Evolutionary conservation across 345 rosid species (phyloP), one percentile per base, ranked within the genome.

Genomic region (Atalantia buxifolia): DNA sequence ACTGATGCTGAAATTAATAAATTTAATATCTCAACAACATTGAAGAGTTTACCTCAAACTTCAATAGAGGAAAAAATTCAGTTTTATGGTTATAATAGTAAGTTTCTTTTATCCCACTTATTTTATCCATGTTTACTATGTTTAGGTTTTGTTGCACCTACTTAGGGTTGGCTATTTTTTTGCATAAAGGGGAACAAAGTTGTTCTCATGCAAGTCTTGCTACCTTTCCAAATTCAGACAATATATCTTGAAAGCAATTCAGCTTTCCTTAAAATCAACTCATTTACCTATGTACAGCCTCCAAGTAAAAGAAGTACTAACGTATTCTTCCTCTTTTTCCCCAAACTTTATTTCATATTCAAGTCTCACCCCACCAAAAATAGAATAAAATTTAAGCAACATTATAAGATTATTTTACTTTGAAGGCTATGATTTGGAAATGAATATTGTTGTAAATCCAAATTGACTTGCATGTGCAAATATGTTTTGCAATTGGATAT

Each of bases 201-300:
- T 89, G 86, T 79, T 77, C 89, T 38, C 91, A 93, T 79, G 94
- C 92, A 62, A 85, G 84, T 78, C 77, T 84, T 63, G 83, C 83
- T 63, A 35, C 1, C 7, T 96, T 94, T 74, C 97, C 98, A 55
- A 84, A 84, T 96, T 75, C 88, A 92, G 78, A 92, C 97, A n/a
- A 96, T 94, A 76, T 96, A 96, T 83, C 92, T 96, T 30, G 97
- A 96, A 84, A 92, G 89, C 86, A 71, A 90, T 76, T 92, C 93
- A 70, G 94, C 94, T 2, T 96, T 96, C 77, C 86, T 94, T 55
- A 97, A 96, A 81, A 96, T 96, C 81, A 92, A 91, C 87, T 82
- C 93, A 40, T 96, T 96, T 84, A 96, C 99, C 63, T 86, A 94
- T 81, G 93, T 76, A 88, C 90, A 22, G 95, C 99, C 78, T 81